Evolutionary conservation across 208 protist species (phyloP).

Genomic region (Trypanosoma melophagium): DNA sequence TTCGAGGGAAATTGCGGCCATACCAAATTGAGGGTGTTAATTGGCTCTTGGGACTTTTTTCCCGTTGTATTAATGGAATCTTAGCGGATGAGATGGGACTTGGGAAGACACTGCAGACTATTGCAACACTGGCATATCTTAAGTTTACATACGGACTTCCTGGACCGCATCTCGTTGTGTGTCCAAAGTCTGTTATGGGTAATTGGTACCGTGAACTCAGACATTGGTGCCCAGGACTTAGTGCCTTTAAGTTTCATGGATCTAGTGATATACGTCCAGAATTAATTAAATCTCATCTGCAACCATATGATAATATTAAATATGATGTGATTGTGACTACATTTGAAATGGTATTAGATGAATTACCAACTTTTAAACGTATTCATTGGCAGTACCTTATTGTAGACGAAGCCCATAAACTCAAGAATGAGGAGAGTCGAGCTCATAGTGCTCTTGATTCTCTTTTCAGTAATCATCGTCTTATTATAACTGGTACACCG

Average conservation of each 20-base stretch:
- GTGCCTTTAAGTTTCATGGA: slow-evolving; percentile 94
- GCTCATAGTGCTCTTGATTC: slow-evolving; percentile 68
- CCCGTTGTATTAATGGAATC: slow-evolving; percentile 97
- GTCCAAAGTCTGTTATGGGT: slow-evolving; percentile 95
- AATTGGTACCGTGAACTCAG: slow-evolving; percentile 98
- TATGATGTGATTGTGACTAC: slow-evolving; percentile 96
- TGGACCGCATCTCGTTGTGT: slow-evolving; percentile 96
- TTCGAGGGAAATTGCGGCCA: slow-evolving; percentile 90
- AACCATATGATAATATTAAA: slow-evolving; percentile 49
- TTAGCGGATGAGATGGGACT: slow-evolving; percentile 99
- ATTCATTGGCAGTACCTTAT: slow-evolving; percentile 96
- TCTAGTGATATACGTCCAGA: slow-evolving; percentile 88
- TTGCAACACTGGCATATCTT: slow-evolving; percentile 96
- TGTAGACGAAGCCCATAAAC: slow-evolving; percentile 99
- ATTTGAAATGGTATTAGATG: slow-evolving; percentile 96
- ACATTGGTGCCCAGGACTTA: slow-evolving; percentile 95
- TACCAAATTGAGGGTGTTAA: slow-evolving; percentile 99
- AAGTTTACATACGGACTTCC: slow-evolving; percentile 86
- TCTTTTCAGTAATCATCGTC: slow-evolving; percentile 81
- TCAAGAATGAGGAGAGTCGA: slow-evolving; percentile 91
- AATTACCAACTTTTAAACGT: slow-evolving; percentile 88
- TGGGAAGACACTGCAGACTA: slow-evolving; percentile 97
- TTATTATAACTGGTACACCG: slow-evolving; percentile 98
- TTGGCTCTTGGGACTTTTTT: slow-evolving; percentile 97
- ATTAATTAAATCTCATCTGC: slow-evolving; percentile 65